Base-by-base conservation (phyloP, 139 green algal genomes). In the Closterium sp. region DNA sequence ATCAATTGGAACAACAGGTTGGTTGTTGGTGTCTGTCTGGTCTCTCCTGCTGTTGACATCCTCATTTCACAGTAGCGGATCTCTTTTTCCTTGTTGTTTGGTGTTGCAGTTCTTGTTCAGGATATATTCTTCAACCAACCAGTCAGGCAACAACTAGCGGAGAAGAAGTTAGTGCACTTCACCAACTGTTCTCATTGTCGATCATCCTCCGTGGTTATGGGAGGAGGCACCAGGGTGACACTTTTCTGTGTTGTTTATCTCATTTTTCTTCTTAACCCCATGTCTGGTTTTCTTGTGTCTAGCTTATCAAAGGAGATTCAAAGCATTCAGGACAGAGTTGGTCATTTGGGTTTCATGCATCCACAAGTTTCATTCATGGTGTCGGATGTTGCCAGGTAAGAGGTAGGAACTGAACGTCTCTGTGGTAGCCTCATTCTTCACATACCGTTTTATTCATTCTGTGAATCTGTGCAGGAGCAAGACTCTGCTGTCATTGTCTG, bases 101-200 rank as follows among this genome's bases (percentile, higher is more conserved):
- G n/a, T n/a, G n/a, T 91, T 91, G 38, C 88, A 91, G 88, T 91
- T 91, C n/a, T 31, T 35, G 88, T 91, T 33, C 36, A 35, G 36
- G 88, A 91, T 25, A 31, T 91, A n/a, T 91, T 91, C 19, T 91
- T 91, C 88, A 91, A 91, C 43, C 88, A 91, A 36, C 88, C 88
- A 87, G 88, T 91, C 31, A 84, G 36, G 55, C 30, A 34, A 33
- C 84, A 33, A 21, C 32, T 87, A 33, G 31, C n/a, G 31, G 31
- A 33, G 31, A 33, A 35, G 31, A 87, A 33, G 84, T 87, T 35
- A 33, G 31, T 87, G 3, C 84, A 23, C 84, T 87, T 19, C 84
- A 30, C 84, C 10, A 21, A 87, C 31, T 33, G 84, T 33, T 33
- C 23, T 16, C 23, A 23, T 69, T 25, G 43, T 25, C 43, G 1